Percentiles rank a stretch among this genome's conserved stretches.
These are phyloP conservation scores for Cutaneotrichosporon cyanovorans DNA, from an alignment of 1,284 basidiomycete genomes.

Conservation along the genomic window DNA sequence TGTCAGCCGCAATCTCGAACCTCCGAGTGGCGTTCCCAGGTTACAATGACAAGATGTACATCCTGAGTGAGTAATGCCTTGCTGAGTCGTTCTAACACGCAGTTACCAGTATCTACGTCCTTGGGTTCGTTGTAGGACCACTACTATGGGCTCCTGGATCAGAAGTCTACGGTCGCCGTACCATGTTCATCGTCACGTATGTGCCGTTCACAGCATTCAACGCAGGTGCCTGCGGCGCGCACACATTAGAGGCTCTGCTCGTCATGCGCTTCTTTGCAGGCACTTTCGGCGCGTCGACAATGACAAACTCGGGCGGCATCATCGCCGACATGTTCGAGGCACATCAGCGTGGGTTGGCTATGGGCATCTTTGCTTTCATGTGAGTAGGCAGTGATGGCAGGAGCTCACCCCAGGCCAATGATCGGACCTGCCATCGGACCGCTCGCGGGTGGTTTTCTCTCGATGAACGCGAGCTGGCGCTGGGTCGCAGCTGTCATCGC, in stretches of 20 bases:
- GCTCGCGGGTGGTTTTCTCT: conserved; percentile 43
- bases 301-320: conserved; percentile 47
- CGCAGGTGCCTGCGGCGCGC: conserved; percentile 41
- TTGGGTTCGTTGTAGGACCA: conserved; percentile 17
- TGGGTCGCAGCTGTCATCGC: conserved; percentile 63
- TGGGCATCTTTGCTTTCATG: conserved; percentile 50
- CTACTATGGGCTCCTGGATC: conserved; percentile 30
- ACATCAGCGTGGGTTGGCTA: conserved; percentile 42
- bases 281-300: conserved; percentile 40
- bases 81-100: neutral
- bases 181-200: conserved; percentile 44
- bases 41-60: conserved; percentile 20
- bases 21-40: conserved; percentile 22
- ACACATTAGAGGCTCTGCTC: conserved; percentile 45
- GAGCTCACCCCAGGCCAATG: no score
- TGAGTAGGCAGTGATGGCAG: no score
- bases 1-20: conserved; percentile 22
- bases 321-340: conserved; percentile 46
- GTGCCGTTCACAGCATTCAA: conserved; percentile 46
- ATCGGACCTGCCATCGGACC: conserved; percentile 46
- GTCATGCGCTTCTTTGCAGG: conserved; percentile 48
- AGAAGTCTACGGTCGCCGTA: conserved; percentile 36
- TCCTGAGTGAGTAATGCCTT: no score
- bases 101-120: conserved; percentile 16
- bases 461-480: conserved; percentile 37